Base-by-base conservation (phyloP, 345 rosid species). In the Eucalyptus dawsonii region DNA sequence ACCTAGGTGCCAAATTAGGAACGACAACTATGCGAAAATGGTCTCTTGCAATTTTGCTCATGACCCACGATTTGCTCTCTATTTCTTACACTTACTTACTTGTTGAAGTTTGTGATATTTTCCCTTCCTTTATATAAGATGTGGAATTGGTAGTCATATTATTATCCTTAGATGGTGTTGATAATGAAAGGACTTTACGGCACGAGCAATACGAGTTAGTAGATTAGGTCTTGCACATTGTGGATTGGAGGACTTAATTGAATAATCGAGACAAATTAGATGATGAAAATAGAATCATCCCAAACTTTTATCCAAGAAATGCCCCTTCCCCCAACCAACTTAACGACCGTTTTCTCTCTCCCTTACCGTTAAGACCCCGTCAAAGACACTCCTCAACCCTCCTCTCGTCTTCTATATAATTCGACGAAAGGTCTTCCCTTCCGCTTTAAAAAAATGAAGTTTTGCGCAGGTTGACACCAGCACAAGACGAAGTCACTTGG, bases 11-110 rank as follows among this genome's bases (percentile, higher is more conserved):
- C 80, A 16, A 69, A 69, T 34, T 69, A 34, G 25, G 25, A 1
- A 69, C 14, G 0, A 34, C 44, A 34, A 72, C 14, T 3, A 37
- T 21, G 27, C 0, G 14, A 37, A 1, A 3, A 37, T 10, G 83
- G 5, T 5, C 45, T 72, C 5, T 72, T 19, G 8, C 13, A 34
- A 34, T 5, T 69, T 17, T 9, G 14, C 0, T 5, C 25, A 12
- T 10, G 8, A 37, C 27, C 25, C 83, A 21, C 2, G 1, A 76
- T 76, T 2, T 19, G 0, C 42, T 37, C 47, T 76, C 47, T 72
- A 24, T 9, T 5, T 69, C 12, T 17, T 9, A 34, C 42, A 31
- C 24, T 31, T 15, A 31, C 8, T n/a, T n/a, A n/a, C n/a, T 69
- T 69, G 19, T 34, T 5, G 58, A 19, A 69, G 21, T 34, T 37